Evolutionary conservation across 345 rosid genomes (phyloP).

Genomic region (Noccaea caerulescens): DNA sequence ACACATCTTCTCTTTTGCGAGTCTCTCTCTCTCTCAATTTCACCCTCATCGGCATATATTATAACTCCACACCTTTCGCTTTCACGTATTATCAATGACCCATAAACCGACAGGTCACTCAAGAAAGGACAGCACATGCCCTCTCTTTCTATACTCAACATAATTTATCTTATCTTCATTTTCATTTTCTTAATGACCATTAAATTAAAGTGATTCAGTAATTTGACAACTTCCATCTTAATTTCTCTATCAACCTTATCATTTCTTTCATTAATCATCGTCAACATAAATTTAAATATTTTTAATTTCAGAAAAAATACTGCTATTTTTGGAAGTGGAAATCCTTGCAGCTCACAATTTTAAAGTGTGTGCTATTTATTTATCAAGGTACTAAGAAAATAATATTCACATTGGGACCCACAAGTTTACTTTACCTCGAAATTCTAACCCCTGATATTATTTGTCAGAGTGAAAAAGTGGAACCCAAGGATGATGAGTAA

Average conservation of each 20-base stretch:
- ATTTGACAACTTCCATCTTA: not conserved
- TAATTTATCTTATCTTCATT: slow-evolving; percentile 40
- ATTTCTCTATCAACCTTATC: not conserved
- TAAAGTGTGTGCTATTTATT: slow-evolving; percentile 29
- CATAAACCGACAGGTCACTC: slow-evolving; percentile 47
- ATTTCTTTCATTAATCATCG: not conserved
- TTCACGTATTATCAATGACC: slow-evolving; percentile 47
- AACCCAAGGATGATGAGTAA: slow-evolving; percentile 16
- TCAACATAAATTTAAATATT: not conserved
- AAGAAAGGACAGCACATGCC: slow-evolving; percentile 41
- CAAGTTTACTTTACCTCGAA: slow-evolving; percentile 36
- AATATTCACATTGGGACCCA: slow-evolving; percentile 10
- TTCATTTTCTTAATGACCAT: slow-evolving; percentile 10
- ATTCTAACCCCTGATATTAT: slow-evolving; percentile 26
- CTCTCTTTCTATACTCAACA: slow-evolving; percentile 26
- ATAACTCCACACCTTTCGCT: slow-evolving; percentile 41
- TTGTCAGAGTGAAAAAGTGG: slow-evolving; percentile 33
- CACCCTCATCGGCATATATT: slow-evolving; percentile 23
- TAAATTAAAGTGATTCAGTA: not conserved
- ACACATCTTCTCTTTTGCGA: slow-evolving; percentile 40
- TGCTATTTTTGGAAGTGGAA: no score
- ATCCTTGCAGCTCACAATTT: no score
- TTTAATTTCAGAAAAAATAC: no score
- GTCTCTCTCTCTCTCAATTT: not conserved
- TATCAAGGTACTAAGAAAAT: not conserved